Percentiles rank a stretch among this genome's conserved stretches.
phyloP scores from a whole-genome alignment of 1,284 basidiomycete species.

The Cutaneotrichosporon cyanovorans region DNA sequence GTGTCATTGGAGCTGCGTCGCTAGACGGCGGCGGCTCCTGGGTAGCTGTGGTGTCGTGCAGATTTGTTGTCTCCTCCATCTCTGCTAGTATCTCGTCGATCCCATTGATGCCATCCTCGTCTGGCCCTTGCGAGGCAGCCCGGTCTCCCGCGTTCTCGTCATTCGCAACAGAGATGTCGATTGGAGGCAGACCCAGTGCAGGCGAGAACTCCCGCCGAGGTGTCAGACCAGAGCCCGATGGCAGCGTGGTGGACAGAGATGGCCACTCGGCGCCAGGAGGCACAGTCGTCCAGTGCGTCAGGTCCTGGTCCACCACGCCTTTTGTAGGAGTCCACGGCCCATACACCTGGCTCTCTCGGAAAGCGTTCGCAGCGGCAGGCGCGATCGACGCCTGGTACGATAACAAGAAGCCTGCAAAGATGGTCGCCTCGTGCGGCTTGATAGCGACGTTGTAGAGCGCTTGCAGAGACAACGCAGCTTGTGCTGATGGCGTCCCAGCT shows the following conservation, averaged over 20 bases:
- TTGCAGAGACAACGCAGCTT: slow-evolving; percentile 30
- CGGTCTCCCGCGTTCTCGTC: slow-evolving; percentile 4
- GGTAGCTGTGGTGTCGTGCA: slow-evolving; percentile 7
- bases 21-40: too few species aligned
- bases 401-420: slow-evolving; percentile 36
- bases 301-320: slow-evolving; percentile 21
- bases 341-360: slow-evolving; percentile 18
- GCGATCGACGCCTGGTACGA: slow-evolving; percentile 14
- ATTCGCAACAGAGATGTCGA: slow-evolving; percentile 7
- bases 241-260: slow-evolving; percentile 13
- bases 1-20: too few species aligned
- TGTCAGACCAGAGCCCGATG: slow-evolving; percentile 16
- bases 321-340: slow-evolving; percentile 35
- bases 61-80: slow-evolving; percentile 34
- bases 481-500: slow-evolving; percentile 22
- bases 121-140: slow-evolving; percentile 1
- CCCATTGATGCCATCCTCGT: slow-evolving; percentile 15
- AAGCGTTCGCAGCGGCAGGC: slow-evolving; percentile 1
- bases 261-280: slow-evolving; percentile 35
- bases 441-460: slow-evolving; percentile 37
- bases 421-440: slow-evolving; percentile 31
- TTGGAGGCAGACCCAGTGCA: slow-evolving; percentile 12
- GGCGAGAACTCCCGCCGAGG: slow-evolving; percentile 15
- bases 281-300: slow-evolving; percentile 36
- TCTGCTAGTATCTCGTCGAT: slow-evolving; percentile 35